Evolutionary conservation across 306 rosid species (phyloP).

Genomic region (Trichosanthes truncata): DNA sequence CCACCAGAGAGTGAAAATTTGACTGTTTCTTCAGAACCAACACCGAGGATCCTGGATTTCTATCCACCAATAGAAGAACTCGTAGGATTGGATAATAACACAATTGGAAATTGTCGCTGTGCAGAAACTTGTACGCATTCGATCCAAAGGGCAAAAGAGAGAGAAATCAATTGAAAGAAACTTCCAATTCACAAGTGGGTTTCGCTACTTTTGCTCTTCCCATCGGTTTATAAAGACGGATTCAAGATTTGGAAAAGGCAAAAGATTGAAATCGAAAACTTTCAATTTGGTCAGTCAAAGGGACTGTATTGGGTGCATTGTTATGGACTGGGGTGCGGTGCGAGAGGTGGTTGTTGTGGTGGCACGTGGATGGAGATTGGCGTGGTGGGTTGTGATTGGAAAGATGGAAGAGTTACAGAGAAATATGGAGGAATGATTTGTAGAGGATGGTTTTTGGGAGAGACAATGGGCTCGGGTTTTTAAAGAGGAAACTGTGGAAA

Average conservation of each 20-base stretch:
- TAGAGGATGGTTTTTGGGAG: neutral
- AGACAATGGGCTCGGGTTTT: slow-evolving; percentile 4
- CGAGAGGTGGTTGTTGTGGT: neutral
- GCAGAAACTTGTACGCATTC: neutral
- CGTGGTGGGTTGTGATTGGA: neutral
- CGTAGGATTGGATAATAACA: neutral
- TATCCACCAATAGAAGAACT: neutral
- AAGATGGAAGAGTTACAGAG: neutral
- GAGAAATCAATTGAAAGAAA: neutral
- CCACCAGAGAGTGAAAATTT: neutral
- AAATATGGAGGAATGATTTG: neutral
- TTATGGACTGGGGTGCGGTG: neutral
- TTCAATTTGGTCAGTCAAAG: neutral
- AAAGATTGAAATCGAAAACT: neutral
- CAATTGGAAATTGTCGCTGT: neutral
- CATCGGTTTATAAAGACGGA: neutral
- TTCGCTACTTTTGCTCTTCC: neutral
- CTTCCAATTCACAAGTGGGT: neutral
- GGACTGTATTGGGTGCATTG: neutral
- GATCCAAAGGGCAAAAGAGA: neutral
- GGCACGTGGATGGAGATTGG: neutral
- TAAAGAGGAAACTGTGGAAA: neutral
- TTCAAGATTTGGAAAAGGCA: neutral
- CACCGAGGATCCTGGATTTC: neutral
- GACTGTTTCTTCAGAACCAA: neutral